A percentile compares a stretch with the other conserved stretches of the same genome.
phyloP scores from a whole-genome alignment of 257 asterid genomes.

The Solanum habrochaites region DNA sequence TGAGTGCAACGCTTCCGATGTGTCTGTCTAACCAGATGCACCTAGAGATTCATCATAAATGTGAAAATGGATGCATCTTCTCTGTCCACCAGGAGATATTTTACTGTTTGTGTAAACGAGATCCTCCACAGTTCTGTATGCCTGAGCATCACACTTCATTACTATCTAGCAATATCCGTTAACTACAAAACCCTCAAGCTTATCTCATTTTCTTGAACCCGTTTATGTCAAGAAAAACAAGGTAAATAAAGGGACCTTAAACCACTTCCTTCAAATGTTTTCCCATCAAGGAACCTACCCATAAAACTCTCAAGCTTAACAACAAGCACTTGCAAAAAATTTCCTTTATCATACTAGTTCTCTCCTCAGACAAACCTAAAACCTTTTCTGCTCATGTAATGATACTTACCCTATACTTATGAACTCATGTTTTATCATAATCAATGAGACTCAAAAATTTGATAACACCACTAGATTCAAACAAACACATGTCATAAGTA shows the following conservation, averaged over 20 bases:
- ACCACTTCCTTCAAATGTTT: background rate
- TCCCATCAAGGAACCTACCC: background rate
- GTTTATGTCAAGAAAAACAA: background rate
- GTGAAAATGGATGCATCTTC: background rate
- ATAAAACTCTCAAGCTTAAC: background rate
- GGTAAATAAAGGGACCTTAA: background rate
- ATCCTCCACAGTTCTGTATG: no score
- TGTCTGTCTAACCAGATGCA: background rate
- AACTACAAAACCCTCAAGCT: background rate
- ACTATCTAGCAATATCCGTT: background rate
- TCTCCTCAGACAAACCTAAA: background rate
- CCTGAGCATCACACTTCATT: background rate
- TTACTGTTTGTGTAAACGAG: background rate
- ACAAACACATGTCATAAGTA: background rate
- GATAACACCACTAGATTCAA: background rate
- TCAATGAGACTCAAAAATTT: background rate
- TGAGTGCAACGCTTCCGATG: background rate
- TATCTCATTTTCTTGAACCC: background rate
- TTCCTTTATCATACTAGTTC: background rate
- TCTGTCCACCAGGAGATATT: background rate
- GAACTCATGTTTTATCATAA: background rate
- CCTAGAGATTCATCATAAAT: background rate
- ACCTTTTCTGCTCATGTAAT: background rate
- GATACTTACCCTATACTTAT: background rate
- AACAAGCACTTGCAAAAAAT: background rate